Conservation (phyloP, 2,329 filamentous ascomycete species). For the Scleromitrula shiraiana region DNA sequence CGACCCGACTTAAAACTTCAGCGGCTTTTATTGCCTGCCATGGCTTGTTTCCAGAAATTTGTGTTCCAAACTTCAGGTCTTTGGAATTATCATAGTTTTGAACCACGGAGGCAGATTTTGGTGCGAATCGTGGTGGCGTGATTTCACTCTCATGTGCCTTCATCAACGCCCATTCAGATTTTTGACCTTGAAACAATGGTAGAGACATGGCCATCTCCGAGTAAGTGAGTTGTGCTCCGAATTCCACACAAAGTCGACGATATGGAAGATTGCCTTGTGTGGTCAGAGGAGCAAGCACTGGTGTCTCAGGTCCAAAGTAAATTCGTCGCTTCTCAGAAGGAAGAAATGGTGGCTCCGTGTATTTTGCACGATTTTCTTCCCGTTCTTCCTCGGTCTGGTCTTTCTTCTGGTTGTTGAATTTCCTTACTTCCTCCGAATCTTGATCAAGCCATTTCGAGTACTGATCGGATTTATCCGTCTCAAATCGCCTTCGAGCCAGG, state of each 20-base stretch:
- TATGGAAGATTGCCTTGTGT: conserved; percentile 97
- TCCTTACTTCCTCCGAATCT: conserved; percentile 44
- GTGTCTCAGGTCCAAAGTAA: conserved; percentile 92
- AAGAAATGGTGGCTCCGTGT: conserved; percentile 76
- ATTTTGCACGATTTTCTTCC: conserved; percentile 70
- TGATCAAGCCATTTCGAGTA: conserved; percentile 73
- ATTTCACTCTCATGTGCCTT: conserved; percentile 85
- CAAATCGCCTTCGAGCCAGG: conserved; percentile 63
- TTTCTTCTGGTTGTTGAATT: conserved; percentile 39
- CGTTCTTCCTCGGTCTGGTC: conserved; percentile 34
- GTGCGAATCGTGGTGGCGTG: conserved; percentile 57
- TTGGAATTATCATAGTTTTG: conserved; percentile 72
- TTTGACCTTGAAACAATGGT: conserved; percentile 81
- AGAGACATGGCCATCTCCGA: conserved; percentile 97
- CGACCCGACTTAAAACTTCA: conserved; percentile 66
- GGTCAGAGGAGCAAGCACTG: conserved; percentile 85
- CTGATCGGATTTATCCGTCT: conserved; percentile 64
- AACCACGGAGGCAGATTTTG: conserved; percentile 43
- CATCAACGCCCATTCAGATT: conserved; percentile 89
- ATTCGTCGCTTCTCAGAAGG: conserved; percentile 89
- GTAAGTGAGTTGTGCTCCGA: conserved; percentile 90
- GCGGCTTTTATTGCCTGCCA: conserved; percentile 86
- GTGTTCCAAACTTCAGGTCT: conserved; percentile 83
- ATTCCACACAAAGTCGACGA: conserved; percentile 76
- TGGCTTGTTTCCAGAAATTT: conserved; percentile 87